Evolutionary conservation across 2,329 filamentous ascomycete genomes (phyloP).

Genomic region (Monilinia laxa): DNA sequence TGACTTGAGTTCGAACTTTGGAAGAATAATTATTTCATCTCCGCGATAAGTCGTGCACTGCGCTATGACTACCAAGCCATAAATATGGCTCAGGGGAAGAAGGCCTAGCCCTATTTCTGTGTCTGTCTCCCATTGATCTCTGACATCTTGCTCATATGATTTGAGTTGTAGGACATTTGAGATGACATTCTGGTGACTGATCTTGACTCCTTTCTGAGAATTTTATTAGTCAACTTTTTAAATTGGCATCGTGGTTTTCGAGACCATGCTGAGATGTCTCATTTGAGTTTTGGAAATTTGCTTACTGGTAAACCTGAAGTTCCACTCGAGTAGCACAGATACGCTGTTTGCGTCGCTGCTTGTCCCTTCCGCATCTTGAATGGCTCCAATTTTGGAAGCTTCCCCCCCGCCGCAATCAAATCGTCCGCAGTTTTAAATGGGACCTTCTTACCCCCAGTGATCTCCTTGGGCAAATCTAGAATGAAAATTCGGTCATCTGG

Average conservation of each 20-base stretch:
- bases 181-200: constrained; percentile 81
- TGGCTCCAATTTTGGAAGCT: constrained; percentile 53
- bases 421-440: constrained; percentile 73
- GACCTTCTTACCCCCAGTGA: constrained; percentile 49
- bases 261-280: background rate
- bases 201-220: constrained; percentile 74
- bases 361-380: constrained; percentile 64
- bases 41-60: constrained; percentile 67
- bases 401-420: constrained; percentile 60
- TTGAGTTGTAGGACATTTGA: constrained; percentile 57
- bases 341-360: constrained; percentile 67
- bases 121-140: constrained; percentile 41
- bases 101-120: constrained; percentile 57
- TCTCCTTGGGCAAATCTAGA: constrained; percentile 61
- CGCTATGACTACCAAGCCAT: constrained; percentile 69
- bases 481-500: constrained; percentile 71
- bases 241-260: background rate
- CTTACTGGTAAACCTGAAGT: constrained; percentile 60
- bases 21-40: constrained; percentile 70
- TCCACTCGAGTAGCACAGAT: constrained; percentile 66
- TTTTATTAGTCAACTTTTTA: constrained; percentile 37
- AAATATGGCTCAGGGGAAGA: constrained; percentile 87
- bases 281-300: background rate
- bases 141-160: constrained; percentile 52
- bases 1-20: constrained; percentile 70